These are phyloP conservation scores for Nicotiana obtusifolia DNA, from an alignment of 257 asterid genomes.

Conservation along the genomic window DNA sequence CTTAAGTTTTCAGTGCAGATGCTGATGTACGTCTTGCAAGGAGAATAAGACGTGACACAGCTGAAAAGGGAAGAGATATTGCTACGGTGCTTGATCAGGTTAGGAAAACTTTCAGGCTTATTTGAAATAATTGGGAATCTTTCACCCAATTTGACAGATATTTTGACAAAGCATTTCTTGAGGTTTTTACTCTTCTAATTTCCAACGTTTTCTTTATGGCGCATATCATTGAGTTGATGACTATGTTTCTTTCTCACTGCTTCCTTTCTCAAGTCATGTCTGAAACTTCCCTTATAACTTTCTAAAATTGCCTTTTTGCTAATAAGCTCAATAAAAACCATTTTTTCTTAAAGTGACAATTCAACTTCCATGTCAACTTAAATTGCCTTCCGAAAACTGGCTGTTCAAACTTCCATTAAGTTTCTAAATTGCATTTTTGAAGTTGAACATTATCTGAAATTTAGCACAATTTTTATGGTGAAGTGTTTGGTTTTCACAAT, in stretches of 20 bases:
- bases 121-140: neutral
- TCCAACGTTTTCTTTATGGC: neutral
- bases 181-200: neutral
- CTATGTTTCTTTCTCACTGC: neutral
- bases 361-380: neutral
- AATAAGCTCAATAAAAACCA: neutral
- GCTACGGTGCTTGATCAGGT: conserved; percentile 93
- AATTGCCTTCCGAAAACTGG: neutral
- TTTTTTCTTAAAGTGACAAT: neutral
- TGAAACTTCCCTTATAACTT: neutral
- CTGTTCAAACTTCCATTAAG: neutral
- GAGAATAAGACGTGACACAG: conserved; percentile 96
- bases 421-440: neutral
- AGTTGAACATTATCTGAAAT: neutral
- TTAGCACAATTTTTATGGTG: neutral
- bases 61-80: conserved; percentile 87
- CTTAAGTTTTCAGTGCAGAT: conserved; percentile 62
- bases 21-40: conserved; percentile 98
- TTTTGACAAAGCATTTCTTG: neutral
- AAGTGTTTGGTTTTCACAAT: conserved; percentile 13
- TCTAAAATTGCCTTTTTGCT: neutral
- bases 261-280: neutral
- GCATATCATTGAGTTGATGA: neutral
- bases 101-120: conserved; percentile 8
- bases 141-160: neutral